Base-by-base conservation (phyloP, 306 rosid genomes). In the Sphenostylis stenocarpa region DNA sequence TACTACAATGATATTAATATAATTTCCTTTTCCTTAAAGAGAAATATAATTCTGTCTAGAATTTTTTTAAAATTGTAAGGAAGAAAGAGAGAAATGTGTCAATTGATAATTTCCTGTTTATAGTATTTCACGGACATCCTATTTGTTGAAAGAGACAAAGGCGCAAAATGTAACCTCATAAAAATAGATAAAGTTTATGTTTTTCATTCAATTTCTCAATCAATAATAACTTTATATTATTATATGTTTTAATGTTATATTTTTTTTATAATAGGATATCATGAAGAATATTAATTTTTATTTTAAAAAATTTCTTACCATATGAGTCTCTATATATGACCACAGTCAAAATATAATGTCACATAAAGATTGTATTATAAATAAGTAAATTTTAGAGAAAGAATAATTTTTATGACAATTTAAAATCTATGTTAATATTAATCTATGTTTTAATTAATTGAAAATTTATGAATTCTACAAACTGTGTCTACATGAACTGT, bases 61-160 rank as follows among this genome's bases (percentile, higher is more conserved):
- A n/a, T n/a, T n/a, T 47, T 16, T 6, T 3, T n/a, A 17, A 49
- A 49, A 49, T 6, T 6, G 0, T n/a, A 49, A 49, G 0, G n/a
- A 1, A 6, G 11, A 49, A 3, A 52, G 29, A 52, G 7, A 36
- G 13, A 38, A 9, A 38, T 14, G 28, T 4, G 52, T 45, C 55
- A n/a, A 60, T 31, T 31, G 13, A 21, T 64, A 19, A 20, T 67
- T 47, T 68, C 47, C n/a, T 23, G 12, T 41, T n/a, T 1, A 10
- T 1, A 23, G 3, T 21, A 10, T 28, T 7, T 75, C 80, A 75
- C 80, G 80, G 63, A n/a, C 29, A 48, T 75, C 64, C 44, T 21
- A 13, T 47, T 26, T n/a, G n/a, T 31, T 24, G 72, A 34, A 62
- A 75, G 41, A 29, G 79, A 75, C 62, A 61, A 31, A 21, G 6